Conservation (phyloP, 1,284 basidiomycete genomes). For the Leccinum subspadiceum region DNA sequence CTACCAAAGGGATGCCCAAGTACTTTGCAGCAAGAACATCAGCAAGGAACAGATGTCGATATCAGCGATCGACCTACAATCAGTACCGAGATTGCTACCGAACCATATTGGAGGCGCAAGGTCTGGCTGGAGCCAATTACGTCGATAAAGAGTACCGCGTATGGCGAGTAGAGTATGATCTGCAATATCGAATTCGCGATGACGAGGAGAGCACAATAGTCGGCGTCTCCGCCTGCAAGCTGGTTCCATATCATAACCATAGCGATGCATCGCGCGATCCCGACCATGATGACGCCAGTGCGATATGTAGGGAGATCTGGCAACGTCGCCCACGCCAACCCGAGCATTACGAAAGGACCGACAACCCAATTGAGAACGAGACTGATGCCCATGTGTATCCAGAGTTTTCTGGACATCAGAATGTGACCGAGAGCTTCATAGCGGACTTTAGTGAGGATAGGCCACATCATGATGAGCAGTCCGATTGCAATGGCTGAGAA, state of each 20-base stretch:
- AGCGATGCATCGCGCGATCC: constrained; percentile 62
- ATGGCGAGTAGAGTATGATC: constrained; percentile 77
- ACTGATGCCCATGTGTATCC: constrained; percentile 72
- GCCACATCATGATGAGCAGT: constrained; percentile 91
- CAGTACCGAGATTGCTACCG: constrained; percentile 75
- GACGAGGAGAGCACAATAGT: constrained; percentile 78
- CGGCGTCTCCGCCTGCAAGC: constrained; percentile 70
- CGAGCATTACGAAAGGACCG: constrained; percentile 82
- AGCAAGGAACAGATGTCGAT: not conserved
- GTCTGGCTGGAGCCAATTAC: constrained; percentile 52
- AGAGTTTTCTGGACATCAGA: constrained; percentile 50
- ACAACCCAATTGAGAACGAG: constrained; percentile 81
- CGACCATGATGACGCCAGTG: constrained; percentile 57
- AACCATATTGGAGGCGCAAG: constrained; percentile 62
- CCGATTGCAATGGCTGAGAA: constrained; percentile 69
- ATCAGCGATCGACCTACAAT: constrained; percentile 40
- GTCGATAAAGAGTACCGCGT: constrained; percentile 76
- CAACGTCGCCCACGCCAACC: constrained; percentile 79
- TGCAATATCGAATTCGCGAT: constrained; percentile 67
- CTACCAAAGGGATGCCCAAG: constrained; percentile 67
- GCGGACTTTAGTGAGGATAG: constrained; percentile 76
- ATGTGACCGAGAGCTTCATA: constrained; percentile 70
- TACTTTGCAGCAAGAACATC: constrained; percentile 45
- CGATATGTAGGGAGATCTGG: constrained; percentile 71
- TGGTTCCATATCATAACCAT: constrained; percentile 88